Conservation (phyloP, 2,329 filamentous ascomycete species). For the Talaromyces islandicus region DNA sequence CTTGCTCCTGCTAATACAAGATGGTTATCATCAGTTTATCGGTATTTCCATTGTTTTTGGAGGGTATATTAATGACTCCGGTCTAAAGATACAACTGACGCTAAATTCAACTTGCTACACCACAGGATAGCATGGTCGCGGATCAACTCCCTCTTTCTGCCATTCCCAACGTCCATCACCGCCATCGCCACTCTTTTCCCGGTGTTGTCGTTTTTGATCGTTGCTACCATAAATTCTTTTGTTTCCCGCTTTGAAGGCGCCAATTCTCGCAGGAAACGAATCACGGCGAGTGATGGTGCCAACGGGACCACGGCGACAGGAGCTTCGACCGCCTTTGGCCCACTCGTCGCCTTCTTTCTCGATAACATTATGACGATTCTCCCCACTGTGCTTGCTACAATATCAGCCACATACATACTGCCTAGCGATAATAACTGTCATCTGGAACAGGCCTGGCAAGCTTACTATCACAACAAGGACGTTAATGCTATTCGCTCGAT, state of each 20-base stretch:
- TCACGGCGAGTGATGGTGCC: not conserved
- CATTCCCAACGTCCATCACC: conserved; percentile 20
- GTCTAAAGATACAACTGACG: not conserved
- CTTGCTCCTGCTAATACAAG: not conserved
- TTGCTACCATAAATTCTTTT: conserved; percentile 9
- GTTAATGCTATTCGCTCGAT: conserved; percentile 25
- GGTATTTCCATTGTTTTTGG: conserved; percentile 13
- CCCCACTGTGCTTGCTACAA: conserved; percentile 22
- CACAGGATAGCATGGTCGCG: conserved; percentile 23
- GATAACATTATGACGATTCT: conserved; percentile 16
- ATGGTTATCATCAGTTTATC: not conserved
- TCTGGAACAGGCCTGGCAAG: conserved; percentile 26
- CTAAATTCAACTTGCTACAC: not conserved
- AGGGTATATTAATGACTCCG: conserved; percentile 13
- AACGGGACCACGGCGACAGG: not conserved
- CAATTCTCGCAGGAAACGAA: not conserved
- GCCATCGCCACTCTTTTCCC: conserved; percentile 17
- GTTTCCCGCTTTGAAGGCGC: conserved; percentile 4
- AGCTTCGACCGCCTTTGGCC: not conserved
- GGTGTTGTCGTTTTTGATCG: not conserved
- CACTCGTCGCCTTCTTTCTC: not conserved
- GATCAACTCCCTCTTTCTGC: conserved; percentile 18
- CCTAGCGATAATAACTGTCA: conserved; percentile 21
- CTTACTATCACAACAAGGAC: conserved; percentile 25
- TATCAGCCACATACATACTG: conserved; percentile 23